A percentile compares a stretch with the other conserved stretches of the same genome.
These are phyloP conservation scores for Penicillium paradoxum DNA, from an alignment of 495 filamentous ascomycete species.

Conservation along the genomic window DNA sequence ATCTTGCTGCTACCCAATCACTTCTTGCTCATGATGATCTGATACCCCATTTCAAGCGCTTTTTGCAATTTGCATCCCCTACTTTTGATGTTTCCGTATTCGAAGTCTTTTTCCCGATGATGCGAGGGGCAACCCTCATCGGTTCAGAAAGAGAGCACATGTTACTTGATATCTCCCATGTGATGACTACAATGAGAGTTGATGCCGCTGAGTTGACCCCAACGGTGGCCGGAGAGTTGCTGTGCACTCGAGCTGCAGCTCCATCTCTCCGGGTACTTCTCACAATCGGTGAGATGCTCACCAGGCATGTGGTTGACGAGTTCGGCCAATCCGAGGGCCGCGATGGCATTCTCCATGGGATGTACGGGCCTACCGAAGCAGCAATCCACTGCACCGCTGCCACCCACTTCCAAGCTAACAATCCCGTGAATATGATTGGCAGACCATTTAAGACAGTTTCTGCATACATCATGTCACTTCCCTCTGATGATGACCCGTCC, in stretches of 20 bases:
- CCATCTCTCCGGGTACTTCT: constrained; percentile 61
- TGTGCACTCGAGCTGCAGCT: constrained; percentile 54
- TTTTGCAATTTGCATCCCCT: constrained; percentile 81
- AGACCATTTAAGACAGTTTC: constrained; percentile 71
- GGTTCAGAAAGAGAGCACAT: constrained; percentile 58
- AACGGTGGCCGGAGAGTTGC: constrained; percentile 65
- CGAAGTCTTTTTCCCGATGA: constrained; percentile 80
- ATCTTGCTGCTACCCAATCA: constrained; percentile 69
- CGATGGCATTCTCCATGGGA: constrained; percentile 62
- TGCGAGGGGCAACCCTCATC: constrained; percentile 64
- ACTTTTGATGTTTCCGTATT: constrained; percentile 89
- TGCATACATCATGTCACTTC: constrained; percentile 55
- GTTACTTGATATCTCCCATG: constrained; percentile 62
- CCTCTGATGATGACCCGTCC: constrained; percentile 23
- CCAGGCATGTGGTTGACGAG: constrained; percentile 61
- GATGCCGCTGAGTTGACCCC: constrained; percentile 82
- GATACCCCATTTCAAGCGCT: constrained; percentile 66
- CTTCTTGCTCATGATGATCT: constrained; percentile 71
- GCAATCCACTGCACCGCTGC: constrained; percentile 71
- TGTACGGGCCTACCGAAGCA: constrained; percentile 87
- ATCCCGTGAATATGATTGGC: constrained; percentile 63
- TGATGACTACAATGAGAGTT: constrained; percentile 58
- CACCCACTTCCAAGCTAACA: constrained; percentile 37
- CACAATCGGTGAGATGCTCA: constrained; percentile 88
- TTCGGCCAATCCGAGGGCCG: constrained; percentile 49